Base-by-base conservation (phyloP, 164 flowering plant species). In the Vitis amurensis region DNA sequence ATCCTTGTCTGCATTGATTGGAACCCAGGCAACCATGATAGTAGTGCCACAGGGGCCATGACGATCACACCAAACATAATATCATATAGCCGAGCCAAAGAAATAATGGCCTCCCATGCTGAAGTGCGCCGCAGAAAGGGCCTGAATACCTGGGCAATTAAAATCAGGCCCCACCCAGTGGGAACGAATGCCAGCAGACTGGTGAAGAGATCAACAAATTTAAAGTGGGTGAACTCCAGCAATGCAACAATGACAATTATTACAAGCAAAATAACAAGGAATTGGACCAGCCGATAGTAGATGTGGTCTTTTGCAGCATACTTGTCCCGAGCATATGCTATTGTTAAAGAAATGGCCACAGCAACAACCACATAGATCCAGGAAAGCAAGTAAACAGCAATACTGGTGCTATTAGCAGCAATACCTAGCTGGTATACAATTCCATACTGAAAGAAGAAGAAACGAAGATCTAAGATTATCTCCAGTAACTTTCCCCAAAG, bases 1-100 rank as follows among this genome's bases (percentile, higher is more conserved):
- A 88, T 83, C 78, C 88, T 78, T 11, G 89, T 88, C 78, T 88
- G 91, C 89, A 87, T 84, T 0, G 86, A 73, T 69, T 84, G 89
- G 74, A 84, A 81, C 63, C 88, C 89, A 70, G 91, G 91, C 77
- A 82, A 52, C 91, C 91, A 87, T 19, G 90, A 81, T 27, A 87
- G 13, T 9, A 85, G 53, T 19, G 88, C 90, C 71, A 87, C 86
- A 30, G 90, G 90, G 27, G 73, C 68, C 91, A 87, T 82, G 48
- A 87, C 77, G 67, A 87, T 75, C n/a, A 85, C 80, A 31, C 87
- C 91, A 56, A 87, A 82, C 78, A 83, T 8, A 9, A 82, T 79
- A 51, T 87, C 91, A 71, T 84, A 85, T 12, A 84, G 31, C 44
- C 91, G 87, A 61, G 87, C 87, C 64, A 82, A 63, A 44, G 89